Base-by-base conservation (phyloP, 1,284 basidiomycete genomes). In the Naganishia sp. region DNA sequence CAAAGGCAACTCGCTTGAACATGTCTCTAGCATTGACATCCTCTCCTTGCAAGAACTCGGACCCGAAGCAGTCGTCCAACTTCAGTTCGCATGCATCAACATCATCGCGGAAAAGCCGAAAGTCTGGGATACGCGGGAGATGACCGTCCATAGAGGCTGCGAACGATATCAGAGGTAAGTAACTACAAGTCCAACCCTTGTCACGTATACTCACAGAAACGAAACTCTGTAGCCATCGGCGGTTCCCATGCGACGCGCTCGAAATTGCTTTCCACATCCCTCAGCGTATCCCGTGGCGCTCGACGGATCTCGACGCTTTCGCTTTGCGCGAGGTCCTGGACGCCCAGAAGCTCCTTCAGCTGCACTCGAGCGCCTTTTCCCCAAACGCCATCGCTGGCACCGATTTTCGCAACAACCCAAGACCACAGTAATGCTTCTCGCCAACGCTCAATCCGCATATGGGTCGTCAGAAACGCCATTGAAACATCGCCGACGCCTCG, bases 1-100 rank as follows among this genome's bases (percentile, higher is more conserved):
- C 72, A 71, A 84, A 85, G 0, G 83, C 77, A 47, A 84, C 72
- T 35, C 80, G 74, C 72, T 79, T 82, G 75, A 84, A 84, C 71
- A 84, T 77, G 18, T 78, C 78, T 6, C 69, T 72, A 0, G 81
- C 74, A 0, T 74, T 63, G 11, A 73, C 65, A 72, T 64, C 9
- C 32, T 52, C 21, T 65, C 51, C 43, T 62, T 63, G 75, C 75
- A 79, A 65, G 74, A 79, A 17, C 5, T 21, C 41, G 70, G 23
- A 25, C 17, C 75, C 77, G 51, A 81, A 79, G 53, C 80, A 81
- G 18, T 67, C 63, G 17, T 76, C 70, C 41, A 77, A 68, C 54
- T 77, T 73, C 52, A 81, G 64, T 15, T 65, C 55, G 68, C 79
- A 79, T 46, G 43, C 60, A 42, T 60, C 13, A 31, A 53, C 25